Percentiles rank a stretch among this genome's conserved stretches.
phyloP scores from a whole-genome alignment of 1,284 basidiomycete genomes.

The Phylloporus sp. region DNA sequence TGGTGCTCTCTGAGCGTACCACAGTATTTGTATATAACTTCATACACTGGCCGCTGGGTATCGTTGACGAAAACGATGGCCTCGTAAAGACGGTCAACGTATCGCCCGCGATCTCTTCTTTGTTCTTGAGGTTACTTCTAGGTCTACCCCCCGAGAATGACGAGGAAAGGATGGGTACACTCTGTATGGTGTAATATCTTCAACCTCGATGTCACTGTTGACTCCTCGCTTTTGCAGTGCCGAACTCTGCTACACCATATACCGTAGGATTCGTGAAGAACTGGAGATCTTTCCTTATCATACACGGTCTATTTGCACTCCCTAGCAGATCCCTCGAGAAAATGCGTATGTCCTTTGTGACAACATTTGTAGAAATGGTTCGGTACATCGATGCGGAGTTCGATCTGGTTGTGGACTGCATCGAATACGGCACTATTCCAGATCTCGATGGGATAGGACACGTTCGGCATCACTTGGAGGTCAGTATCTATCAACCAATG shows the following conservation, averaged over 20 bases:
- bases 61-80: background rate
- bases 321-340: conserved; percentile 15
- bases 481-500: background rate
- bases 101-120: no score
- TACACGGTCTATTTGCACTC: conserved; percentile 31
- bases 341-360: conserved; percentile 8
- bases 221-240: conserved; percentile 15
- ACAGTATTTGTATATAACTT: background rate
- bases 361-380: conserved; percentile 14
- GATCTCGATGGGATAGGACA: conserved; percentile 15
- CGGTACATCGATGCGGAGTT: conserved; percentile 19
- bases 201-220: background rate
- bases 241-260: conserved; percentile 26
- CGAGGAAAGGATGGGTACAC: conserved; percentile 7
- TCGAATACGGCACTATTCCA: conserved; percentile 15
- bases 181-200: conserved; percentile 19
- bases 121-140: background rate
- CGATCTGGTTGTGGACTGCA: conserved; percentile 15
- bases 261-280: conserved; percentile 27
- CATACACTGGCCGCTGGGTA: background rate
- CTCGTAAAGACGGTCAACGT: background rate
- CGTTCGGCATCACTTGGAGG: conserved; percentile 14
- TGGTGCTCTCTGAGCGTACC: background rate
- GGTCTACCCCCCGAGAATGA: conserved; percentile 2
- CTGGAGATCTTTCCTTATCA: conserved; percentile 32